phyloP scores from a whole-genome alignment of 1,284 basidiomycete species.

The Ganoderma boninense region DNA sequence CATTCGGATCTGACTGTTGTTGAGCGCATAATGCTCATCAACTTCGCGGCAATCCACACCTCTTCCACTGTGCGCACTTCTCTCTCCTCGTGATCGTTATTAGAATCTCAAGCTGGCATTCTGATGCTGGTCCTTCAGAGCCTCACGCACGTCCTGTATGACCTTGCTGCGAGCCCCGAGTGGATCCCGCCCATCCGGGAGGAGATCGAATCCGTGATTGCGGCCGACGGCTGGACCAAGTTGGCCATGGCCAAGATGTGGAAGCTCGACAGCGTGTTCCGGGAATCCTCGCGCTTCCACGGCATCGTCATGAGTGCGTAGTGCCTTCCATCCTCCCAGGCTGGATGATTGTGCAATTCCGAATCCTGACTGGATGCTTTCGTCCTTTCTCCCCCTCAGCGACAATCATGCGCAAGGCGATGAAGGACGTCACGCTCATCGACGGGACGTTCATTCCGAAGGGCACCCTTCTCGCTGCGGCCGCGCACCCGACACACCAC shows the following conservation, averaged over 20 bases:
- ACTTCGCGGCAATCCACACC: slow-evolving; percentile 45
- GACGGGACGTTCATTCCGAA: slow-evolving; percentile 53
- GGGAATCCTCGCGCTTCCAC: slow-evolving; percentile 53
- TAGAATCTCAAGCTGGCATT: not conserved
- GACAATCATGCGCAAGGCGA: slow-evolving; percentile 25
- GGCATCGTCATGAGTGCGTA: slow-evolving; percentile 38
- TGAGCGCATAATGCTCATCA: slow-evolving; percentile 36
- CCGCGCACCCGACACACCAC: slow-evolving; percentile 49
- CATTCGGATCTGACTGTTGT: slow-evolving; percentile 31
- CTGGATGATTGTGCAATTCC: not conserved
- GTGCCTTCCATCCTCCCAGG: not conserved
- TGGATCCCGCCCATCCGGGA: slow-evolving; percentile 53
- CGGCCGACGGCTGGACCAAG: slow-evolving; percentile 53
- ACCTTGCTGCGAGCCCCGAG: slow-evolving; percentile 49
- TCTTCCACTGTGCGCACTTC: slow-evolving; percentile 37
- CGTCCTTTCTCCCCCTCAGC: slow-evolving; percentile 10
- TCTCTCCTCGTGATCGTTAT: not conserved
- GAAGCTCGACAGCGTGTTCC: slow-evolving; percentile 62
- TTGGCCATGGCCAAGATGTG: slow-evolving; percentile 51
- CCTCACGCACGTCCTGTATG: slow-evolving; percentile 48
- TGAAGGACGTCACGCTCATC: slow-evolving; percentile 48
- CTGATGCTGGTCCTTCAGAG: slow-evolving; percentile 35
- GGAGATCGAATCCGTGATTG: slow-evolving; percentile 51
- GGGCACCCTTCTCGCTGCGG: slow-evolving; percentile 50
- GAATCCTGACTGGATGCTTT: not conserved